Conservation (phyloP, 805 yeast genomes). For the Yamadazyma nakazawae region DNA sequence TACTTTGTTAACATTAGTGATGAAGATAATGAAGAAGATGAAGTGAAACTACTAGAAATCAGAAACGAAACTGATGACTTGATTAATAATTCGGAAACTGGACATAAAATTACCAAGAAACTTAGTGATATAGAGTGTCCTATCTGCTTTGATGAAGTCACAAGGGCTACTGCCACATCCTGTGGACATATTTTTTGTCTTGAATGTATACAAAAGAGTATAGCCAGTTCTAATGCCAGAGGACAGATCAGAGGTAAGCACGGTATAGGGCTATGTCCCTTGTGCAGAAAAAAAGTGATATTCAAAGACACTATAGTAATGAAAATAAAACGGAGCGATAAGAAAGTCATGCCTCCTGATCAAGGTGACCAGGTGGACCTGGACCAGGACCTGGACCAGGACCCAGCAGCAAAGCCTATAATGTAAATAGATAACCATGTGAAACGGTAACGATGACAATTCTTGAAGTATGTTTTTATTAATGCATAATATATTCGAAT, state of each 20-base stretch:
- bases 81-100: constrained; percentile 17
- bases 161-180: constrained; percentile 37
- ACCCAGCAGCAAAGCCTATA: background rate
- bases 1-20: constrained; percentile 6
- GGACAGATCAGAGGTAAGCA: constrained; percentile 37
- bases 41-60: constrained; percentile 37
- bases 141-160: constrained; percentile 41
- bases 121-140: constrained; percentile 41
- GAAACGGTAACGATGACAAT: background rate
- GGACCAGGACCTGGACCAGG: background rate
- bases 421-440: background rate
- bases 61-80: constrained; percentile 33
- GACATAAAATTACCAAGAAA: constrained; percentile 22
- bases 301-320: constrained; percentile 35
- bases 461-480: background rate
- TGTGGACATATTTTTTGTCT: constrained; percentile 45
- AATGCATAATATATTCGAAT: background rate
- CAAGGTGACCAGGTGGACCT: background rate
- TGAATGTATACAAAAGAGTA: constrained; percentile 40
- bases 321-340: constrained; percentile 16
- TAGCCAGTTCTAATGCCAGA: constrained; percentile 38
- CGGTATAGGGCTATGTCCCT: constrained; percentile 43
- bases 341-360: constrained; percentile 12
- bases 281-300: constrained; percentile 37
- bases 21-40: constrained; percentile 30